Conservation (phyloP, 257 asterid species). For the Striga asiatica region DNA sequence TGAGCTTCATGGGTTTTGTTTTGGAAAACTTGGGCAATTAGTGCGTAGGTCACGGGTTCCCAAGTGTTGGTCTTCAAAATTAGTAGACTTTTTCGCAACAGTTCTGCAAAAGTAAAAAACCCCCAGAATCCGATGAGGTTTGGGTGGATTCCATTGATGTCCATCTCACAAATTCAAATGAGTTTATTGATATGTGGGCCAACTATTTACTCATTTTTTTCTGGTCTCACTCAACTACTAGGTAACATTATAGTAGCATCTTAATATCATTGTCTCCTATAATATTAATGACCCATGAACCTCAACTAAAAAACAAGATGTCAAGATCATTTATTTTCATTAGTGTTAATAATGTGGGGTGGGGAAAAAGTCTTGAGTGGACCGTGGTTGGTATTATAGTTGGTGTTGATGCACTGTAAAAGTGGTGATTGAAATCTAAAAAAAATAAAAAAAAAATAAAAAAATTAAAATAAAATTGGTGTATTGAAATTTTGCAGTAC, state of each 20-base stretch:
- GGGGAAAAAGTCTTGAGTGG: conserved; percentile 15
- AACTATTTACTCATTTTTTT: conserved; percentile 18
- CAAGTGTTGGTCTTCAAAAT: conserved; percentile 15
- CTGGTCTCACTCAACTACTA: not conserved
- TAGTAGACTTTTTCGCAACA: conserved; percentile 9
- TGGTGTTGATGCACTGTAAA: conserved; percentile 5
- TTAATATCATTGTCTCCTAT: conserved; percentile 13
- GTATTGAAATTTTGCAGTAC: conserved; percentile 29
- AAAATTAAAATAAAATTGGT: conserved; percentile 5
- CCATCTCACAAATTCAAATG: conserved; percentile 19
- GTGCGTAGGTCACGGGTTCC: conserved; percentile 15
- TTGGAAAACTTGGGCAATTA: not conserved
- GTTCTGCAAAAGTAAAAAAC: not conserved
- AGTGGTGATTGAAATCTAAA: too few relatives aligned
- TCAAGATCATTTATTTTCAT: conserved; percentile 12
- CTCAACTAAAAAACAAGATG: too few relatives aligned
- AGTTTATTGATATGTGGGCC: conserved; percentile 17
- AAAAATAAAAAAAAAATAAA: too few relatives aligned
- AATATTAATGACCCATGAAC: conserved; percentile 4
- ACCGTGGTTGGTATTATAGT: conserved; percentile 18
- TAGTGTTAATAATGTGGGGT: conserved; percentile 8
- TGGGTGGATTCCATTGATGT: conserved; percentile 11
- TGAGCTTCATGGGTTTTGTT: not conserved
- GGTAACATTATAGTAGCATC: too few relatives aligned
- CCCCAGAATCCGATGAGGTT: conserved; percentile 22